Evolutionary conservation across 805 yeast species (phyloP), one percentile per base, ranked within the genome.

Genomic region (Metschnikowia arizonensis): DNA sequence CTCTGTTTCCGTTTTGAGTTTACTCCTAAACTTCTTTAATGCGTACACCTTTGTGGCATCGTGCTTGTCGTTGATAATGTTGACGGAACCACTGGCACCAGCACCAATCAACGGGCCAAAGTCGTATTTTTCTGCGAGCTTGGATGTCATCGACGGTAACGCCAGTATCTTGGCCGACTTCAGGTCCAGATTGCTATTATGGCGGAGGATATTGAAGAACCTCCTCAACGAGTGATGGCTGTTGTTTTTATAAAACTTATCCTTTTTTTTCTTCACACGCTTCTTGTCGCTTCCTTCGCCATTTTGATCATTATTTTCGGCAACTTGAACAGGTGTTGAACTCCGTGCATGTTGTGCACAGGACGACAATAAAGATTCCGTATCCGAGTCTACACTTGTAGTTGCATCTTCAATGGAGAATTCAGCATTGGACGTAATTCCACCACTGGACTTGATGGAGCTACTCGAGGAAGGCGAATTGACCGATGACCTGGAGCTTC

Each of bases 1-100:
- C 44, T 78, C 83, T 5, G 79, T 57, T 60, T 88, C 96, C 43
- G 76, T 75, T 4, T 75, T 68, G 46, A 77, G 68, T 55, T 82
- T 81, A 8, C 84, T 68, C 49, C 95, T 74, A 63, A 91, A 89
- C 63, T 87, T 85, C 67, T 90, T 90, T 44, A 91, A 86, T 0
- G 98, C 98, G 65, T 78, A 88, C 4, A 87, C 62, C 49, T 78
- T 74, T 25, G 44, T 39, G 7, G 64, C 54, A 19, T 79, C 76
- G 52, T 82, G 82, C 25, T 78, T 73, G 42, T 85, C 76, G 47
- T 79, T 78, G 48, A 89, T 84, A 43, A 88, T 74, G 33, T 85
- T 77, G n/a, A 90, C 98, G 0, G 93, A 83, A 1, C 98, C 97
- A 19, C 95, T 90, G 1, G 97, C 97, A 11, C 98, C 98, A 47